A percentile compares a stretch with the other conserved stretches of the same genome.
Conservation (phyloP, 495 filamentous ascomycete genomes). For the Copromyces sp. region DNA sequence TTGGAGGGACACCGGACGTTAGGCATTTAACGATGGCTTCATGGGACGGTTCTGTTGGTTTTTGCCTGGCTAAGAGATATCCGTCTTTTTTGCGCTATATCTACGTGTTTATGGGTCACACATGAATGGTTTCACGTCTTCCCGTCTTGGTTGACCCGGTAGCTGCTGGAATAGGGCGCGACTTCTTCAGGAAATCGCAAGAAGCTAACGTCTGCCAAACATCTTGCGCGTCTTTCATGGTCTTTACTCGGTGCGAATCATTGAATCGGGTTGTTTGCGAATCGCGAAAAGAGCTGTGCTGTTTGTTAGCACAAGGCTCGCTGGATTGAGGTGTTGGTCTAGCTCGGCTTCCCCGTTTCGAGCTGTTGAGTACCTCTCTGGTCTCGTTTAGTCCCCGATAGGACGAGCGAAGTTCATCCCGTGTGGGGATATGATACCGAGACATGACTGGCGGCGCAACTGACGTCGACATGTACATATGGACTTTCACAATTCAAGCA, state of each 20-base stretch:
- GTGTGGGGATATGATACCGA: not conserved
- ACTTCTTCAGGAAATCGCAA: constrained; percentile 13
- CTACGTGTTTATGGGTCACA: constrained; percentile 5
- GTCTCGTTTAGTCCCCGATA: not conserved
- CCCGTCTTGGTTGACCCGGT: not conserved
- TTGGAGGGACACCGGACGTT: constrained; percentile 9
- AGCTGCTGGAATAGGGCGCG: constrained; percentile 10
- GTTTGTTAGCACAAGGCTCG: not conserved
- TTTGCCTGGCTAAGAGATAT: constrained; percentile 13
- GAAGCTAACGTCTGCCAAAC: constrained; percentile 20
- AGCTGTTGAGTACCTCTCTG: not conserved
- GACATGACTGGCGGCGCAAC: not conserved
- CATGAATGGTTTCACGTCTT: not conserved
- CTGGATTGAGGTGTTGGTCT: not conserved
- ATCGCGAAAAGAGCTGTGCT: not conserved
- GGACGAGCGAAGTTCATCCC: not conserved
- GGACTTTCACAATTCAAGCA: not conserved
- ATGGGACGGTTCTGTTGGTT: constrained; percentile 6
- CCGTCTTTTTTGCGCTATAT: constrained; percentile 19
- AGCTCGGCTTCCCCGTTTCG: not conserved
- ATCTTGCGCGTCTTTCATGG: not conserved
- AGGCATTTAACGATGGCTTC: constrained; percentile 7
- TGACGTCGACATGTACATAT: not conserved
- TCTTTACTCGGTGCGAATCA: not conserved
- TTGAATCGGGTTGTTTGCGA: not conserved